These are phyloP conservation scores for Helenozyma baotianmanensis DNA, from an alignment of 805 yeast genomes.

Conservation along the genomic window DNA sequence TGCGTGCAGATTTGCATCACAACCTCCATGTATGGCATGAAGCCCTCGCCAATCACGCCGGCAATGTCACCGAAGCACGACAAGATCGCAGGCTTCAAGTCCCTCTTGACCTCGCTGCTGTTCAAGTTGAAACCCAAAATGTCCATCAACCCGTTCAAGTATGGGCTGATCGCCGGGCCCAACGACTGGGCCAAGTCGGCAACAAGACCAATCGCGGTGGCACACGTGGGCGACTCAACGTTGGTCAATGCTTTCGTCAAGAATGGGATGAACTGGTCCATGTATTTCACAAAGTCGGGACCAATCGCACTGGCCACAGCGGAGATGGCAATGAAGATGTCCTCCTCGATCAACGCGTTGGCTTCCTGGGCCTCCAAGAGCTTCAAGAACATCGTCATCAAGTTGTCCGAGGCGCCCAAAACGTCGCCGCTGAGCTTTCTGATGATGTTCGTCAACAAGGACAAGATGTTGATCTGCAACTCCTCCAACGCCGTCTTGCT, in stretches of 20 bases:
- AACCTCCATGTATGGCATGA: constrained; percentile 69
- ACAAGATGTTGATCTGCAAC: constrained; percentile 75
- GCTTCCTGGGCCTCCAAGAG: constrained; percentile 56
- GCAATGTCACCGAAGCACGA: constrained; percentile 97
- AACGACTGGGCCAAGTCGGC: constrained; percentile 92
- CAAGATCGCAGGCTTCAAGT: constrained; percentile 79
- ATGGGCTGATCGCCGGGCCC: constrained; percentile 67
- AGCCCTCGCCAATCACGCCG: constrained; percentile 73
- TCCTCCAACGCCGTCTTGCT: constrained; percentile 79
- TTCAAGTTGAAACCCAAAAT: constrained; percentile 73
- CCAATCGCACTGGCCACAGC: constrained; percentile 84
- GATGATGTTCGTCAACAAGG: constrained; percentile 75
- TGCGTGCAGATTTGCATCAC: constrained; percentile 74
- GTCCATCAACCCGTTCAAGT: constrained; percentile 76
- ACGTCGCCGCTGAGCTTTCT: constrained; percentile 74
- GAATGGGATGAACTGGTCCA: constrained; percentile 80
- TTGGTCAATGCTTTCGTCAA: constrained; percentile 75
- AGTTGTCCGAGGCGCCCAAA: constrained; percentile 64
- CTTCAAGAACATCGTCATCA: constrained; percentile 79
- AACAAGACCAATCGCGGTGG: constrained; percentile 89
- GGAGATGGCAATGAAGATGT: constrained; percentile 85
- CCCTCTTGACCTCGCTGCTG: constrained; percentile 64
- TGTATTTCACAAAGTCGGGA: constrained; percentile 63
- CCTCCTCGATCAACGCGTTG: constrained; percentile 86
- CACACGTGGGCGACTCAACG: constrained; percentile 77